Evolutionary conservation across 164 flowering plant genomes (phyloP).

Genomic region (Pachysandra terminalis): DNA sequence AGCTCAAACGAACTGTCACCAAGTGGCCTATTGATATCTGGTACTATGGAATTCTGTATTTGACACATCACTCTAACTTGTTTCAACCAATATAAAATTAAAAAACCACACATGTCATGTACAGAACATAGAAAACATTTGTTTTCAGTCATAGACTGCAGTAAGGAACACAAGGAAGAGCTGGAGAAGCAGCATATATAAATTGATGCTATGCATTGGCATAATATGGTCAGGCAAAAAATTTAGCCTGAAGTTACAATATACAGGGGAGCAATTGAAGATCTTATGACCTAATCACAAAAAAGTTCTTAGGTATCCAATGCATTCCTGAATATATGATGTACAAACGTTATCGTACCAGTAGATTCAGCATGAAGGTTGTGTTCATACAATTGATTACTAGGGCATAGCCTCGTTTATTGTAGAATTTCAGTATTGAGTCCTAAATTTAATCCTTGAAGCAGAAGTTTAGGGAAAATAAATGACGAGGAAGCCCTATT

Average conservation of each 20-base stretch:
- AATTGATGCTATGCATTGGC: not conserved
- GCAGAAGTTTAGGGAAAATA: not conserved
- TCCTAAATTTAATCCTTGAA: not conserved
- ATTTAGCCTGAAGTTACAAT: not conserved
- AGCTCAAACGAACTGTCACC: slow-evolving; percentile 20
- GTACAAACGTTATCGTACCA: not conserved
- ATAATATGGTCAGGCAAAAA: not conserved
- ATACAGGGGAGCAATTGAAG: not conserved
- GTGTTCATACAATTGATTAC: not conserved
- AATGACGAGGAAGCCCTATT: no score
- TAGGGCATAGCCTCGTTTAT: not conserved
- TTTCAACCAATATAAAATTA: not conserved
- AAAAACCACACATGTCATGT: no score
- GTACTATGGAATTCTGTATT: slow-evolving; percentile 54
- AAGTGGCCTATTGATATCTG: slow-evolving; percentile 30
- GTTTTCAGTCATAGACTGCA: not conserved
- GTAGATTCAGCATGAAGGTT: not conserved
- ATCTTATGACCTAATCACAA: not conserved
- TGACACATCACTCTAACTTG: not conserved
- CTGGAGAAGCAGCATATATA: not conserved
- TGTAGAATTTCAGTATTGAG: not conserved
- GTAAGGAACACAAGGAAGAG: not conserved
- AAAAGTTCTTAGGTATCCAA: no score
- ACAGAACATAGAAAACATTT: not conserved
- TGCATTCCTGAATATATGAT: not conserved